These are phyloP conservation scores for Neoascochyta sp. DNA, from an alignment of 2,329 filamentous ascomycete species.

Conservation along the genomic window DNA sequence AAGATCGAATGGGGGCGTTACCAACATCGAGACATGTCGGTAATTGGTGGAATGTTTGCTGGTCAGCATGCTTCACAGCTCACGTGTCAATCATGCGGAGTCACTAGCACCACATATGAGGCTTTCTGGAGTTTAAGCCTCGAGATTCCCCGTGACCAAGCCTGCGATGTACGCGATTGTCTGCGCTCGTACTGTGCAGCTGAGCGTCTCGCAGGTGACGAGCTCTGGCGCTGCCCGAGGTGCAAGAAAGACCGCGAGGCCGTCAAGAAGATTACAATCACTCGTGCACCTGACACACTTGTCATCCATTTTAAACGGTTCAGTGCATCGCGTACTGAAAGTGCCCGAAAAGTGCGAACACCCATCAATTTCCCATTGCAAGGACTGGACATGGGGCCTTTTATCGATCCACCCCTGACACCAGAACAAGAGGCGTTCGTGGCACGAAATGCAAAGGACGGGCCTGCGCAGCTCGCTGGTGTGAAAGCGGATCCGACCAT, in stretches of 20 bases:
- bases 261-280: conserved; percentile 69
- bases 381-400: conserved; percentile 61
- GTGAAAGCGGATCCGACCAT: conserved; percentile 42
- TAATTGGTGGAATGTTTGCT: conserved; percentile 75
- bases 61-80: conserved; percentile 63
- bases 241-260: conserved; percentile 67
- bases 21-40: conserved; percentile 65
- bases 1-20: conserved; percentile 72
- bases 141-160: conserved; percentile 61
- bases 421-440: conserved; percentile 40
- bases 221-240: conserved; percentile 68
- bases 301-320: conserved; percentile 75
- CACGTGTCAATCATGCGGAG: conserved; percentile 58
- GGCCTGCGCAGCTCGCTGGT: conserved; percentile 24
- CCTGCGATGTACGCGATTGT: conserved; percentile 63
- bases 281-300: conserved; percentile 73
- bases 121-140: conserved; percentile 69
- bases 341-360: conserved; percentile 64
- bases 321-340: conserved; percentile 54
- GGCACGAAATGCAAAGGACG: conserved; percentile 21
- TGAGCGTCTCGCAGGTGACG: conserved; percentile 64
- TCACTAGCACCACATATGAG: conserved; percentile 64
- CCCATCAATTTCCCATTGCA: conserved; percentile 74
- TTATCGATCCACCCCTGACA: conserved; percentile 51
- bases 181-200: conserved; percentile 66